These are phyloP conservation scores for Nicotiana attenuata DNA, from an alignment of 257 asterid species.

Conservation along the genomic window DNA sequence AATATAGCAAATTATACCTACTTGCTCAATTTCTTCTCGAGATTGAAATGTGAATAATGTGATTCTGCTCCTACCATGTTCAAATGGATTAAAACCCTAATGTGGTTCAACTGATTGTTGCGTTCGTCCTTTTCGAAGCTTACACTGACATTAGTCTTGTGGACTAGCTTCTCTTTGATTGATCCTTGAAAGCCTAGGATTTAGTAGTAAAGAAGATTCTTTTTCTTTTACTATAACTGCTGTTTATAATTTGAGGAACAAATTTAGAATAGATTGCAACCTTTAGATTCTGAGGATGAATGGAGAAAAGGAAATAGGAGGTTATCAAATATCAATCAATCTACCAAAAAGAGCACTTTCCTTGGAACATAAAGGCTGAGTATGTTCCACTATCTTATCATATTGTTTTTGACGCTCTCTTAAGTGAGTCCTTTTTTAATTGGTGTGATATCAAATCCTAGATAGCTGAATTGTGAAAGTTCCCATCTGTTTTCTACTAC, in stretches of 20 bases:
- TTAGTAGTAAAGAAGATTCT: neutral
- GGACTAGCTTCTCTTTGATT: neutral
- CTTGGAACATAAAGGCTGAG: neutral
- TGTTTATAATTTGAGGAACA: neutral
- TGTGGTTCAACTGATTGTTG: neutral
- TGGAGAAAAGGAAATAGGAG: neutral
- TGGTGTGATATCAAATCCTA: neutral
- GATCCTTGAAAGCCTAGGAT: neutral
- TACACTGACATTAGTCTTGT: neutral
- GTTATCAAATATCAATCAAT: neutral
- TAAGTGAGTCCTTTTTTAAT: neutral
- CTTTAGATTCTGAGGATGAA: neutral
- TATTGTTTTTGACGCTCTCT: neutral
- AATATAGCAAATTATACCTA: neutral
- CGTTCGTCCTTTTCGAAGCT: neutral
- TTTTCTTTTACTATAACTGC: neutral
- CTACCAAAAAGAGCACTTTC: neutral
- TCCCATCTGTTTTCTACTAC: too few relatives aligned
- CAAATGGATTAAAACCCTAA: neutral
- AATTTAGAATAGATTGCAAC: neutral
- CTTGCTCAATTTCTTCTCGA: neutral
- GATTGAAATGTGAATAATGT: neutral
- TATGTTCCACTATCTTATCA: neutral
- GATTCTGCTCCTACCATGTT: neutral
- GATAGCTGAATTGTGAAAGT: too few relatives aligned